These are phyloP conservation scores for Cucumis variabilis DNA, from an alignment of 331 rosid species.

Conservation along the genomic window DNA sequence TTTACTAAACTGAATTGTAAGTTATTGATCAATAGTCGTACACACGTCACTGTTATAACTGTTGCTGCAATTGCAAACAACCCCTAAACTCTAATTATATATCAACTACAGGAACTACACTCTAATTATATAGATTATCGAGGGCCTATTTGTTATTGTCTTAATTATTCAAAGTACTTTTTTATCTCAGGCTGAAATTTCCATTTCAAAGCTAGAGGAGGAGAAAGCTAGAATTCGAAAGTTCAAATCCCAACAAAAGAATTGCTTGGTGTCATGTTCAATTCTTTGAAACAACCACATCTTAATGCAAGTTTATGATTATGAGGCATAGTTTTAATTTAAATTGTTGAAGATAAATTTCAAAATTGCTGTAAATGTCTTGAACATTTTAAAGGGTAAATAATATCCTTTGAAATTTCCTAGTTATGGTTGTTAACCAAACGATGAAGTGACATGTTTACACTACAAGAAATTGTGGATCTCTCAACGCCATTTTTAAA, in stretches of 20 bases:
- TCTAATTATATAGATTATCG: too few species aligned
- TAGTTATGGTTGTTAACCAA: too few species aligned
- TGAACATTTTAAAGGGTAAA: not conserved
- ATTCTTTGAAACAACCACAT: not conserved
- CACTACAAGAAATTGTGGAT: too few species aligned
- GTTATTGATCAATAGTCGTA: too few species aligned
- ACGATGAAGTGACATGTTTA: too few species aligned
- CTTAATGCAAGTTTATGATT: not conserved
- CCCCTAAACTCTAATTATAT: too few species aligned
- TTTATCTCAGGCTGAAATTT: conserved; percentile 65
- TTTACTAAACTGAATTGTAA: too few species aligned
- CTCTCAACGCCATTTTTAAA: too few species aligned
- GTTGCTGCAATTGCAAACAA: too few species aligned
- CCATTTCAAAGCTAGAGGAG: conserved; percentile 70
- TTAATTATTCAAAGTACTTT: not conserved
- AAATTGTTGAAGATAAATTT: not conserved
- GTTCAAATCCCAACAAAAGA: conserved; percentile 50
- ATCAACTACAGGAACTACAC: too few species aligned
- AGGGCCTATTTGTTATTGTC: too few species aligned
- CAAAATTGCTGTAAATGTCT: not conserved
- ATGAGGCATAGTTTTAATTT: not conserved
- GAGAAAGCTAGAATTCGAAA: conserved; percentile 66
- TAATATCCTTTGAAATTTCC: not conserved
- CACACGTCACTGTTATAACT: too few species aligned
- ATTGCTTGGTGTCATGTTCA: conserved; percentile 13